Evolutionary conservation across 2,329 filamentous ascomycete genomes (phyloP).

Genomic region (Xylaria multiplex): DNA sequence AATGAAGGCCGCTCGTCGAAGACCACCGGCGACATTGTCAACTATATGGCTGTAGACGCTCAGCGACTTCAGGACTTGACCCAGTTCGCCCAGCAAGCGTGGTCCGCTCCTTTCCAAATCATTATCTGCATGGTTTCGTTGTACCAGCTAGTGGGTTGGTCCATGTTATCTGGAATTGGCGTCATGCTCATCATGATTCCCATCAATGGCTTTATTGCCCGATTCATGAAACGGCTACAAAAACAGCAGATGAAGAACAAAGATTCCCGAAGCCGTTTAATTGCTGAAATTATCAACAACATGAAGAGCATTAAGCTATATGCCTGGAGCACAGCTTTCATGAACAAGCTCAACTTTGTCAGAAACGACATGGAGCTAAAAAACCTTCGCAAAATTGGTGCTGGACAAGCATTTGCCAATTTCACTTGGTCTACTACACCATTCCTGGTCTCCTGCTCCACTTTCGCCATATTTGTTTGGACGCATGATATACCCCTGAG

Average conservation of each 20-base stretch:
- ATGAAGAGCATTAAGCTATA: conserved; percentile 99
- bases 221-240: conserved; percentile 92
- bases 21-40: conserved; percentile 97
- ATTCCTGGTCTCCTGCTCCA: conserved; percentile 96
- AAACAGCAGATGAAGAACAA: conserved; percentile 99
- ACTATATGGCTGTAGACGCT: conserved; percentile 98
- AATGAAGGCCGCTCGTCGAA: conserved; percentile 91
- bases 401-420: conserved; percentile 91
- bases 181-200: conserved; percentile 99
- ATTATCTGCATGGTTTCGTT: conserved; percentile 93
- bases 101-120: conserved; percentile 98
- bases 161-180: conserved; percentile 93
- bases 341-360: conserved; percentile 95
- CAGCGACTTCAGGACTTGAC: conserved; percentile 94
- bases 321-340: conserved; percentile 96
- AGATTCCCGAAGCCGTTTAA: conserved; percentile 88
- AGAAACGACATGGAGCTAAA: conserved; percentile 95
- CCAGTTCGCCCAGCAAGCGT: conserved; percentile 93
- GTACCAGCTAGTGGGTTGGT: conserved; percentile 92
- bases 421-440: conserved; percentile 99
- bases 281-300: conserved; percentile 98
- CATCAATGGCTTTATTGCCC: conserved; percentile 89
- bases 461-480: conserved; percentile 92
- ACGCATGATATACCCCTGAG: conserved; percentile 83
- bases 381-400: conserved; percentile 95